A percentile compares a stretch with the other conserved stretches of the same genome.
phyloP scores from a whole-genome alignment of 2,329 filamentous ascomycete genomes.

The Penicillium sp. region DNA sequence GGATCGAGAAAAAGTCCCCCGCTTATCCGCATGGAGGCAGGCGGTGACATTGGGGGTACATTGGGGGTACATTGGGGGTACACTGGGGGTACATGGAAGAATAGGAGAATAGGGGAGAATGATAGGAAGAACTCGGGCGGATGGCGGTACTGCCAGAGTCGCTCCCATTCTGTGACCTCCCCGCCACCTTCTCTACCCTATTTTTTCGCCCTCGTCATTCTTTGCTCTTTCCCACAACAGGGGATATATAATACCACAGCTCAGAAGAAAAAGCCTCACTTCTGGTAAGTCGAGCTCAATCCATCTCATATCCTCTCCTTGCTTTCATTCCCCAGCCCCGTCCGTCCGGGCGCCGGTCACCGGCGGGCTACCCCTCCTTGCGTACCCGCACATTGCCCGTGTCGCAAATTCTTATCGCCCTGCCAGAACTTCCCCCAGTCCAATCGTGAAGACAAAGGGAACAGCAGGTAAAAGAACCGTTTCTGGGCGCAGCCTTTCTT shows the following conservation, averaged over 20 bases:
- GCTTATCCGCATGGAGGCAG: slow-evolving; percentile 3
- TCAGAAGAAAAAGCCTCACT: not conserved
- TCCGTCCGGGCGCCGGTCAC: slow-evolving; percentile 13
- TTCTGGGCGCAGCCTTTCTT: not conserved
- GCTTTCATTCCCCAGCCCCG: slow-evolving; percentile 10
- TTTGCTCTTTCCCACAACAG: not conserved
- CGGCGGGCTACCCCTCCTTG: slow-evolving; percentile 28
- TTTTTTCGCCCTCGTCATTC: not conserved
- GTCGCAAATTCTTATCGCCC: slow-evolving; percentile 30
- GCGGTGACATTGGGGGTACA: slow-evolving; percentile 3
- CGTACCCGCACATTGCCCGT: slow-evolving; percentile 20
- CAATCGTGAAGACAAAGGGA: slow-evolving; percentile 1
- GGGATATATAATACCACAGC: not conserved
- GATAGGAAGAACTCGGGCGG: not conserved
- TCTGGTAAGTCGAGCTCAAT: slow-evolving; percentile 1
- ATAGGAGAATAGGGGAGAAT: not conserved
- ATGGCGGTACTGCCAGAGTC: slow-evolving; percentile 1
- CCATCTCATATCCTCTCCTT: not conserved
- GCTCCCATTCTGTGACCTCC: not conserved
- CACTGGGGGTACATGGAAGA: not conserved
- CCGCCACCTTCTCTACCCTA: slow-evolving; percentile 4
- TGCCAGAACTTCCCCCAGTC: not conserved
- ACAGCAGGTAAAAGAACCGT: not conserved
- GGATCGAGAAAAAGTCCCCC: slow-evolving; percentile 6
- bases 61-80: not conserved